These are phyloP conservation scores for Sugiyamaella floridensis DNA, from an alignment of 805 yeast genomes.

Conservation along the genomic window DNA sequence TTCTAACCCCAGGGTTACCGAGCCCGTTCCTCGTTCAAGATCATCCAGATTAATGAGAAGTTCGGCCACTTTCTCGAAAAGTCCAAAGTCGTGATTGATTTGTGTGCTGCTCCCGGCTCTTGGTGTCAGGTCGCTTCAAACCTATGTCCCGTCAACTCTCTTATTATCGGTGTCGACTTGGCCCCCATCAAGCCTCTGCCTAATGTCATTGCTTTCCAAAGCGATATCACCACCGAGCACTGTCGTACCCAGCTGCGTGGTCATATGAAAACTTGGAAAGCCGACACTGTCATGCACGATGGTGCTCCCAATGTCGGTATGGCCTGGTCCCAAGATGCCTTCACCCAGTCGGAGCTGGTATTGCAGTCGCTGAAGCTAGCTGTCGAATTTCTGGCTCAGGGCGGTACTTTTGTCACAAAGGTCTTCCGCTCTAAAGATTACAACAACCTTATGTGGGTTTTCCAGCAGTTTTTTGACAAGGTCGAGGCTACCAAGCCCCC, in stretches of 20 bases:
- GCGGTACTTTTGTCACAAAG: slow-evolving; percentile 94
- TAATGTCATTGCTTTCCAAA: slow-evolving; percentile 86
- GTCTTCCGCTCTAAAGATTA: slow-evolving; percentile 98
- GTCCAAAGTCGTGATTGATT: slow-evolving; percentile 91
- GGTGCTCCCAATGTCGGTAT: slow-evolving; percentile 99
- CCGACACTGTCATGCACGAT: slow-evolving; percentile 95
- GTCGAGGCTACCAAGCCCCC: slow-evolving; percentile 99
- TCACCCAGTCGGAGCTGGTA: slow-evolving; percentile 93
- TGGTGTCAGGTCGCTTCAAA: slow-evolving; percentile 99
- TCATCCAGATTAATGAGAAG: slow-evolving; percentile 91
- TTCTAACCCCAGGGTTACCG: slow-evolving; percentile 59
- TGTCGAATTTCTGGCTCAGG: slow-evolving; percentile 81
- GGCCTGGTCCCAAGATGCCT: slow-evolving; percentile 99
- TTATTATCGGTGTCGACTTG: slow-evolving; percentile 97
- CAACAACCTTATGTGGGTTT: slow-evolving; percentile 95
- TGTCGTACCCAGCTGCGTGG: slow-evolving; percentile 93
- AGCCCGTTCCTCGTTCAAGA: slow-evolving; percentile 96
- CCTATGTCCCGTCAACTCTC: slow-evolving; percentile 83
- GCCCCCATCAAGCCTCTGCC: slow-evolving; percentile 97
- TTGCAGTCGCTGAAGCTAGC: slow-evolving; percentile 90
- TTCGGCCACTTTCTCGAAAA: slow-evolving; percentile 92
- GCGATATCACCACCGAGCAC: slow-evolving; percentile 97
- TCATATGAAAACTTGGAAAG: slow-evolving; percentile 97
- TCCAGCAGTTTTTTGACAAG: slow-evolving; percentile 88
- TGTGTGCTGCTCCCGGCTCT: slow-evolving; percentile 99